A percentile compares a stretch with the other conserved stretches of the same genome.
phyloP scores from a whole-genome alignment of 2,329 filamentous ascomycete genomes.

The Lecanoromycetidae sp. region DNA sequence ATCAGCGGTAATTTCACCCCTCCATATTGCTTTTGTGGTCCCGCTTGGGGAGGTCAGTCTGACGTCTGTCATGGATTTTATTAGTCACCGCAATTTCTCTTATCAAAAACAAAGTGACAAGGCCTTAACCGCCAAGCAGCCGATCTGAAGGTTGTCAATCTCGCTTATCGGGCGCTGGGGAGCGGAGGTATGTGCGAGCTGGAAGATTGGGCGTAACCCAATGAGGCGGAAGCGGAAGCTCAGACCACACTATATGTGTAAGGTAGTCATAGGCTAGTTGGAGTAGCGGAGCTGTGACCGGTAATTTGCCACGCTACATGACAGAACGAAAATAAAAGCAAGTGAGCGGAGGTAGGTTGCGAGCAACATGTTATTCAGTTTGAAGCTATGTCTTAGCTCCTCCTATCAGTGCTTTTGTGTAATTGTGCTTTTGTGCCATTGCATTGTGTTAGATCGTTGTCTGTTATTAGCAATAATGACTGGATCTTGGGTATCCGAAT shows the following conservation, averaged over 20 bases:
- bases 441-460: not conserved
- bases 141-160: no score
- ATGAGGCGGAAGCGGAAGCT: not conserved
- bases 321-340: not conserved
- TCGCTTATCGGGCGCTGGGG: not conserved
- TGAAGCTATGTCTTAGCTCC: not conserved
- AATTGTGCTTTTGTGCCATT: not conserved
- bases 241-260: not conserved
- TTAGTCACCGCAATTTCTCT: no score
- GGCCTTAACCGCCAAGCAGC: no score
- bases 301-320: not conserved
- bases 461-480: not conserved
- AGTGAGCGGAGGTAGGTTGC: no score
- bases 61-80: no score
- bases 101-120: no score
- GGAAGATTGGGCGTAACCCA: not conserved
- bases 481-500: not conserved
- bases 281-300: not conserved
- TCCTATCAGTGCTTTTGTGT: not conserved
- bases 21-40: no score
- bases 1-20: no score
- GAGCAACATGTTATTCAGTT: no score
- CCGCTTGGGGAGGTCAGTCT: no score
- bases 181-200: not conserved
- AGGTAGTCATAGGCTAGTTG: no score